These are phyloP conservation scores for Aegle marmelos DNA, from an alignment of 345 rosid genomes.

Conservation along the genomic window DNA sequence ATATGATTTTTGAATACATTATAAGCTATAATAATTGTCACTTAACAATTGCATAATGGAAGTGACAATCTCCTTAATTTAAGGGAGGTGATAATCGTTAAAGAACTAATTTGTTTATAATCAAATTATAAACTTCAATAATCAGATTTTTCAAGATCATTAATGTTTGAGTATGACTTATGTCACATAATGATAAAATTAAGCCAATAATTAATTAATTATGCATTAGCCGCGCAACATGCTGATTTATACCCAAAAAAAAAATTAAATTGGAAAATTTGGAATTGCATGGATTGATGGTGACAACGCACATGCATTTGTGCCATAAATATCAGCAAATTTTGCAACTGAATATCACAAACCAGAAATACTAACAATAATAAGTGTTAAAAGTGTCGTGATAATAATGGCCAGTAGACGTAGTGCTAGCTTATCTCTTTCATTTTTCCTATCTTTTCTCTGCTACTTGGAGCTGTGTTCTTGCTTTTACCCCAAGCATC, in stretches of 20 bases:
- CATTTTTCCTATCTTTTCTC: slow-evolving; percentile 11
- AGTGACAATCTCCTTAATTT: neutral
- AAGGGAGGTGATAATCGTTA: neutral
- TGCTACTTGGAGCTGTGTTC: slow-evolving; percentile 17
- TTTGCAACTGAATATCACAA: neutral
- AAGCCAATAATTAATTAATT: neutral
- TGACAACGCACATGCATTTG: slow-evolving; percentile 15
- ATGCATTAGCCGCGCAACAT: neutral
- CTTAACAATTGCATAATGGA: too few relatives aligned
- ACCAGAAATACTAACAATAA: neutral
- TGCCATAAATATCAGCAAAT: neutral
- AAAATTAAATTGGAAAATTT: neutral
- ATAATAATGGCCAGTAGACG: slow-evolving; percentile 10
- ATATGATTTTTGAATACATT: too few relatives aligned
- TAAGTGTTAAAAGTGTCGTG: neutral
- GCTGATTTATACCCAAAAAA: neutral
- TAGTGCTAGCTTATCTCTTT: neutral
- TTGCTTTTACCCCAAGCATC: slow-evolving; percentile 23
- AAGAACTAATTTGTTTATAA: neutral
- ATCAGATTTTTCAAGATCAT: neutral
- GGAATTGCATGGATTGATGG: slow-evolving; percentile 12
- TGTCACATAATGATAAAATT: neutral
- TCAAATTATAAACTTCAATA: neutral
- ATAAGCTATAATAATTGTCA: too few relatives aligned
- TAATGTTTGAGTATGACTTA: neutral